These are phyloP conservation scores for Bisporella sp. DNA, from an alignment of 2,329 filamentous ascomycete species.

Conservation along the genomic window DNA sequence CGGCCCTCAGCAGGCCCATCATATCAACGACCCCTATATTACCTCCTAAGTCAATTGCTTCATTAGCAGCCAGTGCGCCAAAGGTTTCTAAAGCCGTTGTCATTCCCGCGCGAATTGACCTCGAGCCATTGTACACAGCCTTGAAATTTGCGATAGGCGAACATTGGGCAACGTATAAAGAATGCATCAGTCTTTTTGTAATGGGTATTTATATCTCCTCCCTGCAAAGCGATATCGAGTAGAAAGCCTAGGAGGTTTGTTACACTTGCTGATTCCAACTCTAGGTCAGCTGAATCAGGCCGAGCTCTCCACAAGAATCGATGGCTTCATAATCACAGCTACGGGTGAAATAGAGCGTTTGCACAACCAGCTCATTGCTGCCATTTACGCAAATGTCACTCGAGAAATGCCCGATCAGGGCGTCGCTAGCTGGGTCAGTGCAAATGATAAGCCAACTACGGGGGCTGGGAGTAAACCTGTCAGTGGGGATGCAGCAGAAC, in stretches of 20 bases:
- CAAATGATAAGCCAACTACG: constrained; percentile 58
- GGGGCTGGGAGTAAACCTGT: constrained; percentile 53
- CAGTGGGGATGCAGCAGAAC: constrained; percentile 58
- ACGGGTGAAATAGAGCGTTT: constrained; percentile 50
- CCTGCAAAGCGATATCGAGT: constrained; percentile 7
- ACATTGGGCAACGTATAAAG: constrained; percentile 59
- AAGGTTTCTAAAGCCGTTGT: constrained; percentile 50
- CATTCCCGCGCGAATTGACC: constrained; percentile 59
- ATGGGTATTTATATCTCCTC: constrained; percentile 40
- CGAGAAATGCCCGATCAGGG: constrained; percentile 62
- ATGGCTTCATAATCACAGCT: constrained; percentile 49
- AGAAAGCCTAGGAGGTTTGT: too few relatives aligned
- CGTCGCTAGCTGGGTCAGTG: constrained; percentile 64
- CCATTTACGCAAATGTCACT: constrained; percentile 62
- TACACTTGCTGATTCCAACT: neutral
- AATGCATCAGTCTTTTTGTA: constrained; percentile 54
- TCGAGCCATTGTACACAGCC: constrained; percentile 56
- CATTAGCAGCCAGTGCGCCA: constrained; percentile 40
- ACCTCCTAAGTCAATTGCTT: constrained; percentile 48
- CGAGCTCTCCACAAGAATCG: constrained; percentile 52
- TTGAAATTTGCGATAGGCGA: constrained; percentile 56
- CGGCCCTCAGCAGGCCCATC: constrained; percentile 57
- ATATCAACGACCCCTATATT: constrained; percentile 53
- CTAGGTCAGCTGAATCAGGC: constrained; percentile 56
- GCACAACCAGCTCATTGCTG: constrained; percentile 61